Evolutionary conservation across 2,329 filamentous ascomycete species (phyloP), one percentile per base, ranked within the genome.

Genomic region (Acephala macrosclerotiorum): DNA sequence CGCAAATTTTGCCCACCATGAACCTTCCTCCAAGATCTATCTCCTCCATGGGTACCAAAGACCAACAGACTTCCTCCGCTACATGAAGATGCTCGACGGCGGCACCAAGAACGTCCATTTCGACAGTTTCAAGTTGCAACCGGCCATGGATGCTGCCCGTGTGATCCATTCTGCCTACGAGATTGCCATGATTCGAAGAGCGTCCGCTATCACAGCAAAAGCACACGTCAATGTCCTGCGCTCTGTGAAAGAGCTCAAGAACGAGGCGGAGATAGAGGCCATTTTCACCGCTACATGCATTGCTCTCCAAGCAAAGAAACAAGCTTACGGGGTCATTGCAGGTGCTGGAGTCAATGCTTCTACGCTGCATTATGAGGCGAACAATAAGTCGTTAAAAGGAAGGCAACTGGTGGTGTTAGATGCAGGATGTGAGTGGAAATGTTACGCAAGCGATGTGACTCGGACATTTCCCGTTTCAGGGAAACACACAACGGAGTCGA

Each of bases 391-490:
- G 1, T 85, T 98, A 20, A 80, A 80, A 2, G 88, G 89, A 29
- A 86, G 89, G 64, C 88, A 94, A 74, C 84, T 94, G 35, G 81
- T 98, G 36, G 89, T 96, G 22, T 82, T 99, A 4, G 95, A 99
- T 76, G 94, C 95, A 1, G 94, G 93, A 2, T 91, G 89, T 70
- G 95, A 98, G 78, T 97, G 89, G 79, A 81, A 89, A 58, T 90
- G 91, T 72, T 98, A 99, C 77, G 93, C 93, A 35, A 92, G 91
- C 64, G 95, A 98, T 77, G 89, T 98, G 33, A 98, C 96, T 0
- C 88, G 95, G 42, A 96, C 94, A 0, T 88, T 97, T 70, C 95
- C 95, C 4, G 80, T 97, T 25, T 86, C 84, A 16, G 91, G 92
- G 6, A 80, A 80, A 0, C 97, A 93, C 71, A 86, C 87, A 0